phyloP scores from a whole-genome alignment of 345 rosid species.

The Chamaenerion angustifolium region DNA sequence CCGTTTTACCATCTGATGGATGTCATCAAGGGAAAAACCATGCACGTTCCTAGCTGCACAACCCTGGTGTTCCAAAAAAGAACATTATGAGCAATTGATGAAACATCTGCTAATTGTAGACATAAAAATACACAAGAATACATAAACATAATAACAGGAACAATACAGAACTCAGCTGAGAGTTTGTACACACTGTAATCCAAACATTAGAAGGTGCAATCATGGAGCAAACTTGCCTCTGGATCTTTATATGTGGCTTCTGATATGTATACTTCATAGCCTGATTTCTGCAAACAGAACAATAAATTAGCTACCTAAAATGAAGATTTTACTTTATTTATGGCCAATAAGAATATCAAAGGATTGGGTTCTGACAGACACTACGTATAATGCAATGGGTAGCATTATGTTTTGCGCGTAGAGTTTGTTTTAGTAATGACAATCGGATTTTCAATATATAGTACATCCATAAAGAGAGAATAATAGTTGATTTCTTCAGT shows the following conservation, averaged over 20 bases:
- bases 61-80: slow-evolving; percentile 42
- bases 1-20: slow-evolving; percentile 63
- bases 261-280: slow-evolving; percentile 81
- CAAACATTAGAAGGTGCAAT: slow-evolving; percentile 1
- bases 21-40: slow-evolving; percentile 64
- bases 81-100: not conserved
- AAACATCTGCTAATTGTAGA: too few relatives aligned
- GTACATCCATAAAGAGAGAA: too few relatives aligned
- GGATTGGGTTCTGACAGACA: too few relatives aligned
- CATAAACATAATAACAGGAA: not conserved
- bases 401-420: too few relatives aligned
- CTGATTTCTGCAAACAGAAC: slow-evolving; percentile 58
- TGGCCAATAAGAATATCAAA: slow-evolving; percentile 1
- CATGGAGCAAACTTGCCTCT: slow-evolving; percentile 34
- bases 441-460: too few relatives aligned
- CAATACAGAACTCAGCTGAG: not conserved
- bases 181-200: not conserved
- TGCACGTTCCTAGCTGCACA: slow-evolving; percentile 95
- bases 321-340: slow-evolving; percentile 3
- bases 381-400: too few relatives aligned
- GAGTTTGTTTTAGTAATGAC: too few relatives aligned
- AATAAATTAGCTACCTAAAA: not conserved
- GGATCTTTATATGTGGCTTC: slow-evolving; percentile 91
- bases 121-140: not conserved
- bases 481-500: too few relatives aligned